These are phyloP conservation scores for Trichoderma sp. DNA, from an alignment of 2,329 filamentous ascomycete genomes.

Conservation along the genomic window DNA sequence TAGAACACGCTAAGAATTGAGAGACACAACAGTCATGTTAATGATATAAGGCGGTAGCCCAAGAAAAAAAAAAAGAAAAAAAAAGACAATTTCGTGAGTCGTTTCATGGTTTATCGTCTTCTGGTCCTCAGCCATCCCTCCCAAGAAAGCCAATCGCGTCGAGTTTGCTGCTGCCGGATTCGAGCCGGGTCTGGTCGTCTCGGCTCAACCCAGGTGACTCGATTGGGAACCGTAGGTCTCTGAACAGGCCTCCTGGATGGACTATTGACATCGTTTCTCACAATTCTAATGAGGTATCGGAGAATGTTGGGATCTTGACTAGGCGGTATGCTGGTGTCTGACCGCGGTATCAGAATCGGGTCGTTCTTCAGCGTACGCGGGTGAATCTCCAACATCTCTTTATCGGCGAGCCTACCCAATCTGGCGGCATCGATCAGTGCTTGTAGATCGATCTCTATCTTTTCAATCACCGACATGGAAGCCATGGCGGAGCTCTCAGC, in stretches of 20 bases:
- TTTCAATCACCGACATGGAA: constrained; percentile 10
- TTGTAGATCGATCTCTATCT: constrained; percentile 35
- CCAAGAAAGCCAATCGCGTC: constrained; percentile 27
- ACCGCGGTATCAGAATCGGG: constrained; percentile 38
- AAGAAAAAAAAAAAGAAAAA: constrained; percentile 1
- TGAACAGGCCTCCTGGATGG: constrained; percentile 19
- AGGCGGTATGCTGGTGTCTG: constrained; percentile 38
- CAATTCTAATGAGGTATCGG: constrained; percentile 31
- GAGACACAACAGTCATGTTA: neutral
- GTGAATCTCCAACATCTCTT: constrained; percentile 44
- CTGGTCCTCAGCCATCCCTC: constrained; percentile 33
- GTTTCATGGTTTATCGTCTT: constrained; percentile 28
- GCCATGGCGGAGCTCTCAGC: constrained; percentile 4
- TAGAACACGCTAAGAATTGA: neutral
- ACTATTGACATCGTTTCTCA: neutral
- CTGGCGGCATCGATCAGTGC: constrained; percentile 39
- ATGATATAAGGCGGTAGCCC: neutral
- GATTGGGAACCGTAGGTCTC: constrained; percentile 20
- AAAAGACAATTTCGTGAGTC: neutral
- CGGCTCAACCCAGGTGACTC: constrained; percentile 30
- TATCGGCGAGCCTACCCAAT: constrained; percentile 31
- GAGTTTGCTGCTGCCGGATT: constrained; percentile 14
- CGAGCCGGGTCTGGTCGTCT: constrained; percentile 26
- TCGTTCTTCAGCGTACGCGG: constrained; percentile 45
- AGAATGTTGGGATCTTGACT: constrained; percentile 44